phyloP scores from a whole-genome alignment of 148 eudicot genomes.

The Simmondsia chinensis region DNA sequence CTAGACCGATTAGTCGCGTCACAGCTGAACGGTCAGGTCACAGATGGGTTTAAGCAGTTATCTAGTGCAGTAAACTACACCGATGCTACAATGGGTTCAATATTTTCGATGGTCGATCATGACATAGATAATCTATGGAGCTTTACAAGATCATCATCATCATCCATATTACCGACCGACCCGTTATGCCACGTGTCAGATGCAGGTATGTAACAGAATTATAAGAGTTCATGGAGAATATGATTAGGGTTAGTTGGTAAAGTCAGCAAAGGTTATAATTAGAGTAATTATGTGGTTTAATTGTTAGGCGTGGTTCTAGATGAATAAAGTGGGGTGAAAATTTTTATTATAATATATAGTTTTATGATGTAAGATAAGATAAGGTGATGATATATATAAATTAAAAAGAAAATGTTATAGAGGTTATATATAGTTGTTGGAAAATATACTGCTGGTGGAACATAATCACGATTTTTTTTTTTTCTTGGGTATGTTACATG shows the following conservation, averaged over 20 bases:
- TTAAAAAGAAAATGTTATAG: no score
- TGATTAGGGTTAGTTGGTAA: slow-evolving; percentile 20
- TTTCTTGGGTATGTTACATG: no score
- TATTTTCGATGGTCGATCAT: slow-evolving; percentile 13
- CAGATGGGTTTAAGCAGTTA: no score
- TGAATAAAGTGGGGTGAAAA: no score
- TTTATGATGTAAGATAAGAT: no score
- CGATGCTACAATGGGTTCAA: slow-evolving; percentile 14
- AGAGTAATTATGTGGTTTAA: slow-evolving; percentile 17
- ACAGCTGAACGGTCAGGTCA: slow-evolving; percentile 20
- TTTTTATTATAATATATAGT: no score
- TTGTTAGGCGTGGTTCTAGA: no score
- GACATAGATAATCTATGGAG: slow-evolving; percentile 2
- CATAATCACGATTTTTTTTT: no score
- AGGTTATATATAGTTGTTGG: no score
- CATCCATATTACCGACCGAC: slow-evolving; percentile 16
- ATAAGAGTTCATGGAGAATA: not conserved
- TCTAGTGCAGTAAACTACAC: no score
- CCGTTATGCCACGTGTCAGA: slow-evolving; percentile 31
- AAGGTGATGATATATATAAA: no score
- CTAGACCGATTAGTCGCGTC: slow-evolving; percentile 27
- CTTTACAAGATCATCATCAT: slow-evolving; percentile 16
- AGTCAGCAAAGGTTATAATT: slow-evolving; percentile 18
- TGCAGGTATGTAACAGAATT: slow-evolving; percentile 13
- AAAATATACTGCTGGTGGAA: no score